These are phyloP conservation scores for Schwanniomyces pseudopolymorphus DNA, from an alignment of 805 yeast genomes.

Conservation along the genomic window DNA sequence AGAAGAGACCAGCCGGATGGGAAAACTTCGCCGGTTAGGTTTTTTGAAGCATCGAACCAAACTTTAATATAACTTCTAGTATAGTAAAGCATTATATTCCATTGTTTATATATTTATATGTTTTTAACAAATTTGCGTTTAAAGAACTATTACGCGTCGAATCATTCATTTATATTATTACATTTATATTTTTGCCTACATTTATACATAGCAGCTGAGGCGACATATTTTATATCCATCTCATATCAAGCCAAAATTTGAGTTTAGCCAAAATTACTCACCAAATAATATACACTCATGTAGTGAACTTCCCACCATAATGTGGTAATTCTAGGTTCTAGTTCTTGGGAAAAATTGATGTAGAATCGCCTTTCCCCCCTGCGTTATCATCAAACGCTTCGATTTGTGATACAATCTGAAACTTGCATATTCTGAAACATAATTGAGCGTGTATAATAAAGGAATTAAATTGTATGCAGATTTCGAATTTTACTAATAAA, in stretches of 20 bases:
- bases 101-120: neutral
- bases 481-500: neutral
- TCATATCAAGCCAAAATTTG: too few species aligned
- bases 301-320: neutral
- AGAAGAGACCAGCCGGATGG: conserved; percentile 71
- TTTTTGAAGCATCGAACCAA: neutral
- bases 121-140: too few species aligned
- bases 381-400: neutral
- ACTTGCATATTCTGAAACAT: conserved; percentile 2
- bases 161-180: too few species aligned
- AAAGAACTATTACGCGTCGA: too few species aligned
- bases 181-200: too few species aligned
- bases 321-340: neutral
- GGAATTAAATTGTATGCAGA: neutral
- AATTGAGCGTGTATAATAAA: neutral
- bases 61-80: neutral
- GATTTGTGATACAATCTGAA: neutral
- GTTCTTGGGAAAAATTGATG: too few species aligned
- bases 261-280: too few species aligned
- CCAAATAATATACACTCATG: too few species aligned
- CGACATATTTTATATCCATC: too few species aligned
- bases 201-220: too few species aligned
- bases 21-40: conserved; percentile 49
- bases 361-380: neutral
- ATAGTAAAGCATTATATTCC: too few species aligned